Conservation (phyloP, 2,329 filamentous ascomycete species). For the Fusarium oligoseptatum region DNA sequence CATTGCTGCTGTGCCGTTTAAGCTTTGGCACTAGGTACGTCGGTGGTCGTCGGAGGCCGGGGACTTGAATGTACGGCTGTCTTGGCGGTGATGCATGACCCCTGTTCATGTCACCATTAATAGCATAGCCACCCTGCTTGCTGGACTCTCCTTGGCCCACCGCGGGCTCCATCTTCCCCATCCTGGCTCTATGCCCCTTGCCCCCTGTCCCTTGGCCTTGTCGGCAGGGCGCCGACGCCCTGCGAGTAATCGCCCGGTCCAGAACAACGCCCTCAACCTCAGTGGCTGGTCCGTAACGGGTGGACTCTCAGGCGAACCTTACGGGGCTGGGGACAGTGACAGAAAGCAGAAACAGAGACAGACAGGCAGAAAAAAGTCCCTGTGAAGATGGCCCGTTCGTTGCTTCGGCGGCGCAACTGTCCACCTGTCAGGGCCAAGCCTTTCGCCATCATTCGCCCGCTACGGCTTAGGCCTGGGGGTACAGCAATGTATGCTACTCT, state of each 20-base stretch:
- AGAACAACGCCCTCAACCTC: conserved; percentile 29
- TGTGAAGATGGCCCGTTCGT: conserved; percentile 1
- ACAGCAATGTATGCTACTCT: background rate
- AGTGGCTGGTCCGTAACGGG: conserved; percentile 10
- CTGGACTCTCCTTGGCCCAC: conserved; percentile 22
- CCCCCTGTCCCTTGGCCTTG: conserved; percentile 16
- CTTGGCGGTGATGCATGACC: conserved; percentile 12
- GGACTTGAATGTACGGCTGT: background rate
- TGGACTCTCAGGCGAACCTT: conserved; percentile 1
- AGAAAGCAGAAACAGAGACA: background rate
- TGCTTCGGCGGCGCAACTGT: background rate
- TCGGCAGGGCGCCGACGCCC: conserved; percentile 30
- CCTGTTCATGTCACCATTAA: conserved; percentile 36
- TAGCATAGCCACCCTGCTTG: conserved; percentile 31
- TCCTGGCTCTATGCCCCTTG: conserved; percentile 14
- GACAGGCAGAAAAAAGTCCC: background rate
- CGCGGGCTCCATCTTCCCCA: conserved; percentile 20
- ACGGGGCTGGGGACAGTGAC: background rate
- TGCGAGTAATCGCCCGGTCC: conserved; percentile 37
- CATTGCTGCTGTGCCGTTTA: conserved; percentile 35
- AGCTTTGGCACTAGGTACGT: conserved; percentile 39
- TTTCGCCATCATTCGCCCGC: conserved; percentile 2
- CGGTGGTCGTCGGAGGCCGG: conserved; percentile 6
- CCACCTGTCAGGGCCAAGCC: background rate
- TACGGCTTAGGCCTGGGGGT: background rate